phyloP scores from a whole-genome alignment of 495 filamentous ascomycete genomes.

The Penicillium diatomitis region DNA sequence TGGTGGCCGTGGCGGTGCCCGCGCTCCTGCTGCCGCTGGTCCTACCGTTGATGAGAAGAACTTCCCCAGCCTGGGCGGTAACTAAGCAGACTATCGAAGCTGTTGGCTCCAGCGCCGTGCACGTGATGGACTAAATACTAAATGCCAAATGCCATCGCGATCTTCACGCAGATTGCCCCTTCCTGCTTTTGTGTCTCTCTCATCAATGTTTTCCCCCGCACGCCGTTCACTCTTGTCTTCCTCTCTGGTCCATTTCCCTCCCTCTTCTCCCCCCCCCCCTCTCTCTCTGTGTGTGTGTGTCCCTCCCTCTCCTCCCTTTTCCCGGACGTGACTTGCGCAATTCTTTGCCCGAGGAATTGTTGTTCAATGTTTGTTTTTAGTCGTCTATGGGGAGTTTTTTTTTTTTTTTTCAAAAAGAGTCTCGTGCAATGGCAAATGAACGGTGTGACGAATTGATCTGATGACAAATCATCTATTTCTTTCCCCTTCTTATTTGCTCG shows the following conservation, averaged over 20 bases:
- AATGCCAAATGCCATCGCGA: not conserved
- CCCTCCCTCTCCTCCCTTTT: slow-evolving; percentile 3
- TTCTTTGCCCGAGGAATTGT: not conserved
- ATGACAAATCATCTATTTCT: not conserved
- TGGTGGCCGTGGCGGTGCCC: slow-evolving; percentile 29
- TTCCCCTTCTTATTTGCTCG: not conserved
- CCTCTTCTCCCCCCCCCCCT: not conserved
- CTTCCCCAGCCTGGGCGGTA: slow-evolving; percentile 41
- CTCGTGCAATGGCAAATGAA: slow-evolving; percentile 5
- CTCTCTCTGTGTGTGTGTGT: slow-evolving; percentile 3
- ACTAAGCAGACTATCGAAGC: slow-evolving; percentile 18
- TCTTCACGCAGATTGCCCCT: slow-evolving; percentile 3
- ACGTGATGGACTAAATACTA: too few relatives aligned
- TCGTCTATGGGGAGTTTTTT: slow-evolving; percentile 1
- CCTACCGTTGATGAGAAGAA: slow-evolving; percentile 43
- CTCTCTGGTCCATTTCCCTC: slow-evolving; percentile 6
- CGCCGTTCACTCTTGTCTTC: slow-evolving; percentile 1
- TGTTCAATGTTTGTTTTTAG: slow-evolving; percentile 1
- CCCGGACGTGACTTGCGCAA: slow-evolving; percentile 3
- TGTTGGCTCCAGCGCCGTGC: not conserved
- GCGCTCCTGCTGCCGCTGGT: slow-evolving; percentile 18
- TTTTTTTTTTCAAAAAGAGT: not conserved
- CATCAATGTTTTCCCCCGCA: not conserved
- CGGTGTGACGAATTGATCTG: slow-evolving; percentile 3
- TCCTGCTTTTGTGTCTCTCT: slow-evolving; percentile 1